Evolutionary conservation across 352 stramenopile genomes (phyloP).

Genomic region (Globisporangium alternatum): DNA sequence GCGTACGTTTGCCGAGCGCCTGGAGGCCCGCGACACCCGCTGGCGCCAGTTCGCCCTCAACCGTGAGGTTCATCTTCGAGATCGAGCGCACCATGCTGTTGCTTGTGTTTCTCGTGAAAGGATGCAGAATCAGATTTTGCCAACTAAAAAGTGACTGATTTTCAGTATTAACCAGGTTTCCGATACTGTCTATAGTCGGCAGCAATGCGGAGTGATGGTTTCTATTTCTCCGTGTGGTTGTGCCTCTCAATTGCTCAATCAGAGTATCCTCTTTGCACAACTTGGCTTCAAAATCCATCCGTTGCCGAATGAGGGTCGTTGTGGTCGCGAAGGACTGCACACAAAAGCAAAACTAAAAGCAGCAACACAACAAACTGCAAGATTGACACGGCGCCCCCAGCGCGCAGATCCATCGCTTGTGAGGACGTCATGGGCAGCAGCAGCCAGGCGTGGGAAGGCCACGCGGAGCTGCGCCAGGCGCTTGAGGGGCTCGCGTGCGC

Average conservation of each 20-base stretch:
- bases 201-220: no score
- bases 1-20: conserved; percentile 31
- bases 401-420: background rate
- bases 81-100: no score
- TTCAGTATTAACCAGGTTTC: no score
- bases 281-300: background rate
- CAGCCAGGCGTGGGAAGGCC: conserved; percentile 52
- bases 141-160: no score
- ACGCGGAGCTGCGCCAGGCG: conserved; percentile 61
- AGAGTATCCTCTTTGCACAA: background rate
- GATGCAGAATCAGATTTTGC: no score
- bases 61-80: no score
- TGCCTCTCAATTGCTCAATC: background rate
- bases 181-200: no score
- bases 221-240: no score
- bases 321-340: background rate
- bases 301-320: background rate
- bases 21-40: conserved; percentile 39
- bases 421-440: background rate
- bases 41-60: conserved; percentile 38
- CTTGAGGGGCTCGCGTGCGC: conserved; percentile 63
- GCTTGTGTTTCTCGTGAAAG: no score
- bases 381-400: background rate
- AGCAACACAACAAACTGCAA: background rate
- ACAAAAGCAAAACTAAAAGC: no score